phyloP scores from a whole-genome alignment of 148 eudicot species.

The Amaranthus cruentus region DNA sequence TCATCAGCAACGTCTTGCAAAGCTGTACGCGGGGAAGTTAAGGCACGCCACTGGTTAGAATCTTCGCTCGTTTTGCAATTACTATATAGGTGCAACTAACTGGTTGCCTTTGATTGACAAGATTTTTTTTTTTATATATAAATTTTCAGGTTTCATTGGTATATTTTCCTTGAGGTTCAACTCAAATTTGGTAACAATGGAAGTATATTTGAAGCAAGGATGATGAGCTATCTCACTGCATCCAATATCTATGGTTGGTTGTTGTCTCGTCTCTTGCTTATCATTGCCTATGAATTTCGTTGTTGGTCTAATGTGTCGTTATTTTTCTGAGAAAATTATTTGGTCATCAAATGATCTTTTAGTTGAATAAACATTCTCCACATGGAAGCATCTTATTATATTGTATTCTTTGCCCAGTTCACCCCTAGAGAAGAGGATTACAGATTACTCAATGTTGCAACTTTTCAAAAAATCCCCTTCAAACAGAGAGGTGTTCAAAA shows the following conservation, averaged over 20 bases:
- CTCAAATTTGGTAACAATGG: constrained; percentile 1
- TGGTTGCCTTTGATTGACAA: neutral
- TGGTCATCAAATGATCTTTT: neutral
- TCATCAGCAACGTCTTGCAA: constrained; percentile 5
- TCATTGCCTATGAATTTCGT: neutral
- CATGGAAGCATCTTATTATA: neutral
- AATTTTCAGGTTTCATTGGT: constrained; percentile 5
- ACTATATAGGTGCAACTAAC: neutral
- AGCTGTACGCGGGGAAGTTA: neutral
- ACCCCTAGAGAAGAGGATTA: too few relatives aligned
- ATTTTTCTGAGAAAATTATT: neutral
- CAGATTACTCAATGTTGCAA: too few relatives aligned
- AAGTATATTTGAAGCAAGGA: constrained; percentile 7
- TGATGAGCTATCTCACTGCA: neutral
- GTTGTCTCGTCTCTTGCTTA: constrained; percentile 6
- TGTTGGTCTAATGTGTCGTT: neutral
- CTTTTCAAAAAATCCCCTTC: too few relatives aligned
- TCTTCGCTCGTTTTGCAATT: neutral
- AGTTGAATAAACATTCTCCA: neutral
- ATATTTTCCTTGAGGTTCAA: neutral
- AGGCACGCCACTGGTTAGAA: neutral
- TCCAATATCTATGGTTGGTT: constrained; percentile 12
- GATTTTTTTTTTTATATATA: constrained; percentile 8
- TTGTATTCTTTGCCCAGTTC: neutral
- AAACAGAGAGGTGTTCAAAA: too few relatives aligned